Base-by-base conservation (phyloP, 2,329 filamentous ascomycete genomes). In the Tolypocladium paradoxum region DNA sequence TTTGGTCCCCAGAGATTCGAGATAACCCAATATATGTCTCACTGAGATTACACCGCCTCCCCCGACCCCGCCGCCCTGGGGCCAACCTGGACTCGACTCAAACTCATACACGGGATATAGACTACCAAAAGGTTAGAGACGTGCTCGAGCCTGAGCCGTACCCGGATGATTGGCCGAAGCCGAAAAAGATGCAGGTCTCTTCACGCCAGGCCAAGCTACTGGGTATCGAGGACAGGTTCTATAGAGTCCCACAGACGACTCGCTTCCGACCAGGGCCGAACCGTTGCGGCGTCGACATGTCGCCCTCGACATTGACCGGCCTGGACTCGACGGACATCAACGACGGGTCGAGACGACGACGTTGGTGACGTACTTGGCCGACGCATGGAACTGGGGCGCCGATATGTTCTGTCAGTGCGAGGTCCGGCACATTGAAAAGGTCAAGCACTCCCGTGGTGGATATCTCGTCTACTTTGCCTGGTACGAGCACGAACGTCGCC, bases 381-480 rank as follows among this genome's bases (percentile, higher is more conserved):
- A 87, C 64, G 83, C 84, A 2, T 87, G 83, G 83, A 84, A 85
- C 60, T 84, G 82, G 81, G 84, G 83, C 9, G 81, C 84, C 14
- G 83, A 87, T 61, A 79, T 87, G 65, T 87, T 87, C 57, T 87
- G 84, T 65, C 77, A 83, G 59, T 83, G 82, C 55, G 82, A 87
- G 63, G 84, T 86, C 2, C 73, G 79, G 46, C 79, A 85, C 60
- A 71, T 87, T 50, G 75, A 79, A 53, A 77, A 81, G 62, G 73
- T 75, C 43, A 70, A 70, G 1, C 63, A 65, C 14, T 48, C 34
- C 0, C 66, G 68, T 5, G 74, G 76, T 16, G 83, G 84, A 1
- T 87, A 85, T 62, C 70, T 83, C 22, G 69, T 87, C 31, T 84
- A 78, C 65, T 86, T 83, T 62, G 76, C 81, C 14, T 85, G 81